These are phyloP conservation scores for Citrus reticulata DNA, from an alignment of 345 rosid species.

Conservation along the genomic window DNA sequence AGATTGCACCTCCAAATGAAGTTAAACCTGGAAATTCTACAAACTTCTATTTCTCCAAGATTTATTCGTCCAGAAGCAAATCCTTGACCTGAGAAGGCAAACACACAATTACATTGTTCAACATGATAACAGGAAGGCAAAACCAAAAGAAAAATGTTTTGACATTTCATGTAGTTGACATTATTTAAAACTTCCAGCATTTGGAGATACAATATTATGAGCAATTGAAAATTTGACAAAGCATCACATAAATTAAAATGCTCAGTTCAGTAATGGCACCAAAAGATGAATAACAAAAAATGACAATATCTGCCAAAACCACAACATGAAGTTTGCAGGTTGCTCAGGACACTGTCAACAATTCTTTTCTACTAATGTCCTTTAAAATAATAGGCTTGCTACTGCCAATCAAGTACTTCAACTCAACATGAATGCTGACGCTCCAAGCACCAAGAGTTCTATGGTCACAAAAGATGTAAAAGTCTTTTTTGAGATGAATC, in stretches of 20 bases:
- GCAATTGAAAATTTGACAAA: background rate
- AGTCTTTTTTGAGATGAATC: background rate
- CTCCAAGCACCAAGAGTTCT: background rate
- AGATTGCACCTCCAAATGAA: slow-evolving; percentile 56
- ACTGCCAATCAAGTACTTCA: background rate
- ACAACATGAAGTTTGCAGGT: background rate
- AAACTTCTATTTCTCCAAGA: slow-evolving; percentile 64
- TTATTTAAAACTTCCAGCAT: background rate
- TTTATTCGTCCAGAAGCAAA: slow-evolving; percentile 70
- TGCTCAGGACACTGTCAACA: background rate
- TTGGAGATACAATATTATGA: too few species aligned
- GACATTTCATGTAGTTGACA: background rate
- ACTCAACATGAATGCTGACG: background rate
- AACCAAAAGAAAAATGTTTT: background rate
- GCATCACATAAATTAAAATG: background rate
- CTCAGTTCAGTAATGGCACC: background rate
- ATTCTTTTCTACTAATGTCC: background rate
- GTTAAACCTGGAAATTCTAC: slow-evolving; percentile 47
- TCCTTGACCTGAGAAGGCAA: slow-evolving; percentile 47
- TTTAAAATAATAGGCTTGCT: background rate
- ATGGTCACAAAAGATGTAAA: background rate
- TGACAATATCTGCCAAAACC: background rate
- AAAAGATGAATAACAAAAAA: background rate
- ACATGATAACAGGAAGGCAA: background rate
- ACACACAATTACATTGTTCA: slow-evolving; percentile 1